These are phyloP conservation scores for Ogataea nakhonphanomensis DNA, from an alignment of 805 yeast species.

Conservation along the genomic window DNA sequence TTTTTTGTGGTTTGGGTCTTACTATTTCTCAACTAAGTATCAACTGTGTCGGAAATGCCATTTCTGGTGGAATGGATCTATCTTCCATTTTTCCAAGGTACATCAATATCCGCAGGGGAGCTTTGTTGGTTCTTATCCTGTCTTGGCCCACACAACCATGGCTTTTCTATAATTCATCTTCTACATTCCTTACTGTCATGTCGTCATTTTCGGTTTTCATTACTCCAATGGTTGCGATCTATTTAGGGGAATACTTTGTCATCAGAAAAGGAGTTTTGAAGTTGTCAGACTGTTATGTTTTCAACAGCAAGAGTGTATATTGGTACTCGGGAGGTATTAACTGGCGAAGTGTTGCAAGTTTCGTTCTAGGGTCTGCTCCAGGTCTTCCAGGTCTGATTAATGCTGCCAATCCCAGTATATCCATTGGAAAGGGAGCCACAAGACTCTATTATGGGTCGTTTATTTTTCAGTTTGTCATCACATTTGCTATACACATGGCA, in stretches of 20 bases:
- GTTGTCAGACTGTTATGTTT: constrained; percentile 39
- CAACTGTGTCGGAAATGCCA: constrained; percentile 38
- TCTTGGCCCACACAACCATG: constrained; percentile 42
- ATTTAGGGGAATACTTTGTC: constrained; percentile 37
- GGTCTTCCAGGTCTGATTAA: constrained; percentile 48
- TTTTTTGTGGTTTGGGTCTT: constrained; percentile 40
- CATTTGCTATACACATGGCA: constrained; percentile 37
- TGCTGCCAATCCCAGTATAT: constrained; percentile 22
- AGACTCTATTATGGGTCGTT: constrained; percentile 43
- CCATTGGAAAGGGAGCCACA: constrained; percentile 34
- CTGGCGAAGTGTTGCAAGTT: constrained; percentile 38
- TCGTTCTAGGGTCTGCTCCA: constrained; percentile 41
- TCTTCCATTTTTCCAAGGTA: constrained; percentile 44
- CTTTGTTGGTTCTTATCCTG: constrained; percentile 35
- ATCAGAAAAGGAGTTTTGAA: constrained; percentile 39
- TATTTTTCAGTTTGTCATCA: constrained; percentile 39
- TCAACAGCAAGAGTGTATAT: constrained; percentile 29
- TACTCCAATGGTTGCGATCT: constrained; percentile 38
- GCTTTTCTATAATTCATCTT: constrained; percentile 36
- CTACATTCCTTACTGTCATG: constrained; percentile 33
- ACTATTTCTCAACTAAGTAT: constrained; percentile 37
- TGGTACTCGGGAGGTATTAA: constrained; percentile 40
- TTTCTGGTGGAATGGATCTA: constrained; percentile 51
- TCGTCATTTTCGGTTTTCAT: constrained; percentile 35
- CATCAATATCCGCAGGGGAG: constrained; percentile 45